These are phyloP conservation scores for Aureobasidium musti DNA, from an alignment of 2,329 filamentous ascomycete species.

Conservation along the genomic window DNA sequence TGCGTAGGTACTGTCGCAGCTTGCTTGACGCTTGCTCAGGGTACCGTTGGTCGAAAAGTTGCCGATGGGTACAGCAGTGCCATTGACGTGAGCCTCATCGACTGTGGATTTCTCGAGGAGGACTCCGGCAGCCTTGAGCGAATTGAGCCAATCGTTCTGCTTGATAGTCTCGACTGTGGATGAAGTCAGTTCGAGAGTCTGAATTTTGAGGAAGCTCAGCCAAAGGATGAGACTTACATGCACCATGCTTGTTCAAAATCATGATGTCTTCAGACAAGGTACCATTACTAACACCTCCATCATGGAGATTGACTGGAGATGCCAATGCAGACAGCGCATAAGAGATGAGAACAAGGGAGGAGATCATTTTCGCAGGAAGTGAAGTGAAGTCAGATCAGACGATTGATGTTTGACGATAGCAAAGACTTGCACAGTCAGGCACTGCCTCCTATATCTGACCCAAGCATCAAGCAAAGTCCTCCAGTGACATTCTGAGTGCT, in stretches of 20 bases:
- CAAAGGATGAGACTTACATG: background rate
- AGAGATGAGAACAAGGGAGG: background rate
- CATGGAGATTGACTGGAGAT: background rate
- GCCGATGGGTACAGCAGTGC: background rate
- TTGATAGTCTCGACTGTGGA: conserved; percentile 4
- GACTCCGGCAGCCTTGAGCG: background rate
- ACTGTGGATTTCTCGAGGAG: background rate
- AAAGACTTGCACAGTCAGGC: background rate
- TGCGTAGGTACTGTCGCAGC: background rate
- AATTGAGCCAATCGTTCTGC: background rate
- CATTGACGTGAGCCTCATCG: conserved; percentile 2
- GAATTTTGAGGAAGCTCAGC: background rate
- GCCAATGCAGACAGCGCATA: background rate
- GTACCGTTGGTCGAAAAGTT: background rate
- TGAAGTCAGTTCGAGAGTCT: too few species aligned
- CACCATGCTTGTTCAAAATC: background rate
- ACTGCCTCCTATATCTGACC: background rate
- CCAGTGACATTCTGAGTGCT: background rate
- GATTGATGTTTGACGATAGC: background rate
- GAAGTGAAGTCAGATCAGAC: too few species aligned
- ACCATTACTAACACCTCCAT: too few species aligned
- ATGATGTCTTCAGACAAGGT: background rate
- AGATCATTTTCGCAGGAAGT: background rate
- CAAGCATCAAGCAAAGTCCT: background rate
- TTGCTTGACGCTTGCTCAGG: background rate